These are phyloP conservation scores for Cymodocea nodosa DNA, from an alignment of 116 monocot genomes.

Conservation along the genomic window DNA sequence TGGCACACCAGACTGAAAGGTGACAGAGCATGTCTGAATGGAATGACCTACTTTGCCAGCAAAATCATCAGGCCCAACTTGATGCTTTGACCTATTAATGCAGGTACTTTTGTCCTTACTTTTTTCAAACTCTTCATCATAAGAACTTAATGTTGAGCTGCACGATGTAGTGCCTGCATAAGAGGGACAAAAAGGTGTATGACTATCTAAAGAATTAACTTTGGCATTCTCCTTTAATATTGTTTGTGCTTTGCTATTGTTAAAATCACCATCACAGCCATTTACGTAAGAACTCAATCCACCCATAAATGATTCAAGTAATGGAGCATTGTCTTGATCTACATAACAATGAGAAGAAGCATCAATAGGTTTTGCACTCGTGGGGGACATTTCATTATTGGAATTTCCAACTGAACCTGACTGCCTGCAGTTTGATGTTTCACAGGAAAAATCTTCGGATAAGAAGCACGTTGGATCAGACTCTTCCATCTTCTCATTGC, in stretches of 20 bases:
- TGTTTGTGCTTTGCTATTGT: background rate
- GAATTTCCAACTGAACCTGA: conserved; percentile 2
- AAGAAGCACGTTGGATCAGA: conserved; percentile 12
- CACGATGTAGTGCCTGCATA: conserved; percentile 1
- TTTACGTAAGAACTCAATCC: conserved; percentile 13
- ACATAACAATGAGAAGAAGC: background rate
- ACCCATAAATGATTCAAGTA: conserved; percentile 7
- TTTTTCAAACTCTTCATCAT: conserved; percentile 4
- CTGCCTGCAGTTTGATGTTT: conserved; percentile 4
- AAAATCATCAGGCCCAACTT: conserved; percentile 8
- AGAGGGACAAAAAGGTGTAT: conserved; percentile 5
- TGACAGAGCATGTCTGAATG: conserved; percentile 29
- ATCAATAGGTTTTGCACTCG: conserved; percentile 3
- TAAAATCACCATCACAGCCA: conserved; percentile 10
- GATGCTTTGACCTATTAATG: conserved; percentile 8
- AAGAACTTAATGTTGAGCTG: background rate
- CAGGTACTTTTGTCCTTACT: background rate
- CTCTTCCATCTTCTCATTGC: conserved; percentile 19
- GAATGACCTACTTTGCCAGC: conserved; percentile 25
- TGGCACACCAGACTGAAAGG: conserved; percentile 19
- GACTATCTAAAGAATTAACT: conserved; percentile 7
- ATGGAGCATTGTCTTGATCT: conserved; percentile 4
- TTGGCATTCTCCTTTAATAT: background rate
- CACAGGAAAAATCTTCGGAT: conserved; percentile 12
- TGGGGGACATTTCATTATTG: background rate